Evolutionary conservation across 352 stramenopile species (phyloP), one percentile per base, ranked within the genome.

Genomic region (Hyphochytrium catenoides): DNA sequence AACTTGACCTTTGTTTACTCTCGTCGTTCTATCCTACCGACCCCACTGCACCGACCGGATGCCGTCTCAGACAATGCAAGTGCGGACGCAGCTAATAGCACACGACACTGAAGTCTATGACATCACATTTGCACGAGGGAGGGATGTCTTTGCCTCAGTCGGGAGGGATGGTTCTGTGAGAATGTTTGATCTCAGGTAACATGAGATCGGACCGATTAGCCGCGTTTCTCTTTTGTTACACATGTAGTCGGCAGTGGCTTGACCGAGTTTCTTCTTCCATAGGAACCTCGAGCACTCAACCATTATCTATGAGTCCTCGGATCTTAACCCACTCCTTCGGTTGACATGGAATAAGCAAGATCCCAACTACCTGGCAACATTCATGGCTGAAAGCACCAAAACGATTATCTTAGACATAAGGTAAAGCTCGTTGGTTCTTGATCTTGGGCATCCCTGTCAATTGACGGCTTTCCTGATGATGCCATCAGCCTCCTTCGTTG

Each of bases 91-190:
- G 62, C 82, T 98, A 34, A 94, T 97, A 46, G 83, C 91, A 8
- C 91, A 98, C 49, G 91, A 98, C 44, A 81, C 85, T 26, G 91
- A 98, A 56, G 91, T 98, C 2, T 97, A 95, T 52, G 90, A 98
- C 58, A 77, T 96, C 16, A 76, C 84, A 8, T 98, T 95, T 42
- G 86, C 82, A 3, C 62, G 48, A 16, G 63, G 84, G 12, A 83
- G 90, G 15, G 73, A 95, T 44, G 68, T 93, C 1, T 98, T 98
- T 56, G 86, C 77, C 2, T 93, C 78, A 0, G 90, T 97, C 1
- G 87, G 90, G 5, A 88, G 77, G 3, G 91, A 98, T 46, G 89
- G 88, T 12, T 93, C 75, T 14, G 57, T 98, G 4, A 74, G 90
- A 2, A 65, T 95, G 30, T 98, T 98, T 53, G 91, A 98, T 50